These are phyloP conservation scores for Acacia pycnantha DNA, from an alignment of 331 rosid species.

Conservation along the genomic window DNA sequence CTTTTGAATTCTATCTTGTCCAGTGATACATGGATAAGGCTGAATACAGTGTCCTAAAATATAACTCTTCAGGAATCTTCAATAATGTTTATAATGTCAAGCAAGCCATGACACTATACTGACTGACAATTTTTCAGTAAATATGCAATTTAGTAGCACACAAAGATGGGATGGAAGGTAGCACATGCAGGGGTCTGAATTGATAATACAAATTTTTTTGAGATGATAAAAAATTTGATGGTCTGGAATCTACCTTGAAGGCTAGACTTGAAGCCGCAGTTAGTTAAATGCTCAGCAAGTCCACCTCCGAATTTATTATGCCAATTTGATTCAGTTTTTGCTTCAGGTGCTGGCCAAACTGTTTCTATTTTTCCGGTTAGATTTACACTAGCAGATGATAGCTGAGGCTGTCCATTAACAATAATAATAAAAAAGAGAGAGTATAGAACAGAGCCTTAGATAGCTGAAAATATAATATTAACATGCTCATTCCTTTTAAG, in stretches of 20 bases:
- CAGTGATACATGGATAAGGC: not conserved
- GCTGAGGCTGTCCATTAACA: slow-evolving; percentile 69
- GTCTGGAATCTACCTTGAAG: slow-evolving; percentile 62
- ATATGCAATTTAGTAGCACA: not conserved
- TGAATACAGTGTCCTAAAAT: not conserved
- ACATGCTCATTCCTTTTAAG: not conserved
- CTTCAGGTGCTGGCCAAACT: slow-evolving; percentile 86
- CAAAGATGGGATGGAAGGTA: too few relatives aligned
- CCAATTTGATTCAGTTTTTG: slow-evolving; percentile 71
- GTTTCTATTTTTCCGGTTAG: slow-evolving; percentile 89
- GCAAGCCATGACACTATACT: too few relatives aligned
- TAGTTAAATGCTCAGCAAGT: slow-evolving; percentile 88
- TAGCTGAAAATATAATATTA: slow-evolving; percentile 1
- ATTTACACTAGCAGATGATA: slow-evolving; percentile 85
- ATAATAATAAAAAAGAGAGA: not conserved
- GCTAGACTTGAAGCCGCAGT: slow-evolving; percentile 79
- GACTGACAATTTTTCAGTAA: not conserved
- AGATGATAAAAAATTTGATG: too few relatives aligned
- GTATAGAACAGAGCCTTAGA: slow-evolving; percentile 22
- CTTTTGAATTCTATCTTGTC: not conserved
- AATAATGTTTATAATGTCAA: too few relatives aligned
- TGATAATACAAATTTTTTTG: too few relatives aligned
- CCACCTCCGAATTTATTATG: slow-evolving; percentile 73
- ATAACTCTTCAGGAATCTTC: too few relatives aligned
- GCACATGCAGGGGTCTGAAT: too few relatives aligned